Conservation (phyloP, 2,329 filamentous ascomycete genomes). For the Fusarium sarcochroum region DNA sequence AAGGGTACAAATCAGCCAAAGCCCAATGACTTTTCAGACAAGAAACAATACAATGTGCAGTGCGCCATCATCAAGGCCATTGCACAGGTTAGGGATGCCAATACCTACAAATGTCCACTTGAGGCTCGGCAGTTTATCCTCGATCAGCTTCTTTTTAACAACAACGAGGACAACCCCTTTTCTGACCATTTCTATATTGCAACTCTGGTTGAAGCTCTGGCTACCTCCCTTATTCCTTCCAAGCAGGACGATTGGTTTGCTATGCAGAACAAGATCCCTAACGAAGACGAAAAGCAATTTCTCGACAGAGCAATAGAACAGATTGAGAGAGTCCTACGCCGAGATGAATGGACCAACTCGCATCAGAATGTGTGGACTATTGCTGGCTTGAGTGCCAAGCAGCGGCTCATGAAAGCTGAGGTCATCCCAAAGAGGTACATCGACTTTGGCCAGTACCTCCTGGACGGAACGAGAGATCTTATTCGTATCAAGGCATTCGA, state of each 20-base stretch:
- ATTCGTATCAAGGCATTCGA: constrained; percentile 78
- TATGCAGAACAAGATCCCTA: constrained; percentile 61
- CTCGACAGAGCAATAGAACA: constrained; percentile 70
- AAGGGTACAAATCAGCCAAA: constrained; percentile 82
- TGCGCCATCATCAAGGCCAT: constrained; percentile 87
- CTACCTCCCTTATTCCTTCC: constrained; percentile 69
- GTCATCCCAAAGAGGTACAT: constrained; percentile 68
- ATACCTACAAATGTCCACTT: constrained; percentile 80
- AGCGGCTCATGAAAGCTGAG: constrained; percentile 73
- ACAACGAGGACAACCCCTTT: constrained; percentile 90
- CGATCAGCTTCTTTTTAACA: constrained; percentile 92
- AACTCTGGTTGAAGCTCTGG: constrained; percentile 76
- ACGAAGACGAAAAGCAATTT: constrained; percentile 63
- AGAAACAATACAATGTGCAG: constrained; percentile 86
- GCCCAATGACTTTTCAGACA: constrained; percentile 93
- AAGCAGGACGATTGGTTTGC: constrained; percentile 62
- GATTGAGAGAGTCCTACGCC: constrained; percentile 75
- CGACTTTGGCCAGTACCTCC: constrained; percentile 74
- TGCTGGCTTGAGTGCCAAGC: constrained; percentile 73
- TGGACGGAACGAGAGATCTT: constrained; percentile 73
- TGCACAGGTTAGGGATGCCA: constrained; percentile 79
- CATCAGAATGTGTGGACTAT: constrained; percentile 78
- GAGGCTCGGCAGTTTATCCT: constrained; percentile 87
- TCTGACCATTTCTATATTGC: constrained; percentile 93
- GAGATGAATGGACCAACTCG: constrained; percentile 77